A percentile compares a stretch with the other conserved stretches of the same genome.
These are phyloP conservation scores for Cryptosporidium sp. DNA, from an alignment of 169 alveolate species.

Conservation along the genomic window DNA sequence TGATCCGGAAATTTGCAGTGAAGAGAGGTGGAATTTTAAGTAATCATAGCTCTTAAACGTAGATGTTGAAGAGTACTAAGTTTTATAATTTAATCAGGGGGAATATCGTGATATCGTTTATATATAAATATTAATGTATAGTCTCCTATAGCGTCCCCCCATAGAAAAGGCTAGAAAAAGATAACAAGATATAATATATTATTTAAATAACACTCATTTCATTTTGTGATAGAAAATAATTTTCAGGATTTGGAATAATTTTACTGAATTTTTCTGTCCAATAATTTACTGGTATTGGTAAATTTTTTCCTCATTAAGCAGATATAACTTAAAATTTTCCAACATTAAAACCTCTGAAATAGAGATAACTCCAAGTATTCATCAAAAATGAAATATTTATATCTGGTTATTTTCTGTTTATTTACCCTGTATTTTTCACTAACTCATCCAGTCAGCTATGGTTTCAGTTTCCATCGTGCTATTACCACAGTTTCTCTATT, in stretches of 20 bases:
- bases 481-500: neutral
- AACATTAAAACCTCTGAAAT: no score
- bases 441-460: neutral
- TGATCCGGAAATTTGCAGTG: neutral
- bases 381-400: neutral
- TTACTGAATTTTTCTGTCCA: neutral
- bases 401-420: neutral
- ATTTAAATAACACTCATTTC: no score
- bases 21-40: neutral
- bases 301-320: neutral
- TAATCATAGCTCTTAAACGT: neutral
- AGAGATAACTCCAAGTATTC: no score
- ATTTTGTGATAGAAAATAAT: neutral
- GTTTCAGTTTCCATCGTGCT: neutral
- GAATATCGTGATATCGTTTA: conserved; percentile 2
- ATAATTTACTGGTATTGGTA: neutral
- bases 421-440: neutral
- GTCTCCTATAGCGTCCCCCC: neutral
- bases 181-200: neutral
- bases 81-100: neutral
- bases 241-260: no score
- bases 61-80: neutral
- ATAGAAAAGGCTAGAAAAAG: neutral
- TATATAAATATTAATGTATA: neutral
- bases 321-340: no score